A percentile compares a stretch with the other conserved stretches of the same genome.
Conservation (phyloP, 176 grass and related monocot genomes). For the Eleusine coracana region DNA sequence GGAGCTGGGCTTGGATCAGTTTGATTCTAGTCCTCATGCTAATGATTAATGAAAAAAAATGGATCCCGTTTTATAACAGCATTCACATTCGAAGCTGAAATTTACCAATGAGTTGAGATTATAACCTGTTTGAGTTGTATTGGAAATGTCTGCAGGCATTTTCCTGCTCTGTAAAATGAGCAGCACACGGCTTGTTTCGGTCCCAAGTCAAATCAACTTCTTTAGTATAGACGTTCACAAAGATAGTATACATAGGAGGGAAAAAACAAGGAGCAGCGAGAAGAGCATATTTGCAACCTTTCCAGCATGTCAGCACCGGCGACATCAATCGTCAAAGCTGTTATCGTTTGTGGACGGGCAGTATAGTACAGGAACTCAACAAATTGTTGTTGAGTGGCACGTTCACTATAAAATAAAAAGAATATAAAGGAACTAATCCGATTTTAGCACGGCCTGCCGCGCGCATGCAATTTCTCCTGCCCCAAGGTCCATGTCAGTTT, state of each 20-base stretch:
- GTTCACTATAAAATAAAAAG: background rate
- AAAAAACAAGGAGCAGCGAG: background rate
- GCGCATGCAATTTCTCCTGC: slow-evolving; percentile 1
- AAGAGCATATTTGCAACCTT: background rate
- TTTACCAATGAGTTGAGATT: background rate
- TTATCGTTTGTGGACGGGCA: background rate
- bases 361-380: background rate
- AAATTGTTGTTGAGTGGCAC: background rate
- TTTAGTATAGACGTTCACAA: too few relatives aligned
- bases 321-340: background rate
- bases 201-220: too few relatives aligned
- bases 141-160: background rate
- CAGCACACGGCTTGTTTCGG: background rate
- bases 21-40: too few relatives aligned
- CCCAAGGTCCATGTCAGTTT: background rate
- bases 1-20: background rate
- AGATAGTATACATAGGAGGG: background rate
- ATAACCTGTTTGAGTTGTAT: background rate
- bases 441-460: background rate
- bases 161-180: background rate
- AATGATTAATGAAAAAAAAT: too few relatives aligned
- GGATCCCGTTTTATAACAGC: too few relatives aligned
- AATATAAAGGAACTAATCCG: background rate
- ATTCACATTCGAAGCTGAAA: background rate
- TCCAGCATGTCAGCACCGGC: background rate